phyloP scores from a whole-genome alignment of 108 stramenopile species.

The Nitzschia sp. region DNA sequence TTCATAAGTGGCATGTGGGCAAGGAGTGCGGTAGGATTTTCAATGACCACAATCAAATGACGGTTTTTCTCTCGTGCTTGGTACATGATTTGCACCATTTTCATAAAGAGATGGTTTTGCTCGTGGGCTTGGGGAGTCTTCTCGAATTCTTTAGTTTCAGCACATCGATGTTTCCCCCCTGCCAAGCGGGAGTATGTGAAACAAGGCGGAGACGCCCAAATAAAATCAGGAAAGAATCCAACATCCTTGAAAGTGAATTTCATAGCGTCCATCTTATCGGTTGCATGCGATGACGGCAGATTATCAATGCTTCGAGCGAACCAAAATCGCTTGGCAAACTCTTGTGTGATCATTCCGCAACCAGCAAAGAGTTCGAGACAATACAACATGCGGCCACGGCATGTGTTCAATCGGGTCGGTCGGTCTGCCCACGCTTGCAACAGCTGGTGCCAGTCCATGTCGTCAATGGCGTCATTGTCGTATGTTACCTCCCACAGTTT shows the following conservation, averaged over 20 bases:
- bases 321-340: conserved; percentile 1
- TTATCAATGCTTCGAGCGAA: conserved; percentile 9
- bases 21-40: neutral
- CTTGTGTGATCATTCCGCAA: conserved; percentile 13
- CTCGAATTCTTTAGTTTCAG: conserved; percentile 11
- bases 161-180: conserved; percentile 35
- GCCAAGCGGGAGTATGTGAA: conserved; percentile 24
- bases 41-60: conserved; percentile 21
- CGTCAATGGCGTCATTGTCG: conserved; percentile 20
- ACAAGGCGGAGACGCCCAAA: conserved; percentile 21
- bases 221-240: conserved; percentile 40
- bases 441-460: conserved; percentile 23
- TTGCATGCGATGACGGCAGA: neutral
- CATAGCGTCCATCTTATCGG: neutral
- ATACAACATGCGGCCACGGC: neutral
- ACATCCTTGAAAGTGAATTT: neutral
- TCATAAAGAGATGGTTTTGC: conserved; percentile 20
- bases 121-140: conserved; percentile 13
- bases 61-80: conserved; percentile 24
- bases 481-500: conserved; percentile 18
- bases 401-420: neutral
- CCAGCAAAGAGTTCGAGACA: conserved; percentile 23
- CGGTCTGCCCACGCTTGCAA: conserved; percentile 2
- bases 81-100: conserved; percentile 22
- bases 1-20: conserved; percentile 31